Base-by-base conservation (phyloP, 1,284 basidiomycete species). In the Mrakiaceae sp. region DNA sequence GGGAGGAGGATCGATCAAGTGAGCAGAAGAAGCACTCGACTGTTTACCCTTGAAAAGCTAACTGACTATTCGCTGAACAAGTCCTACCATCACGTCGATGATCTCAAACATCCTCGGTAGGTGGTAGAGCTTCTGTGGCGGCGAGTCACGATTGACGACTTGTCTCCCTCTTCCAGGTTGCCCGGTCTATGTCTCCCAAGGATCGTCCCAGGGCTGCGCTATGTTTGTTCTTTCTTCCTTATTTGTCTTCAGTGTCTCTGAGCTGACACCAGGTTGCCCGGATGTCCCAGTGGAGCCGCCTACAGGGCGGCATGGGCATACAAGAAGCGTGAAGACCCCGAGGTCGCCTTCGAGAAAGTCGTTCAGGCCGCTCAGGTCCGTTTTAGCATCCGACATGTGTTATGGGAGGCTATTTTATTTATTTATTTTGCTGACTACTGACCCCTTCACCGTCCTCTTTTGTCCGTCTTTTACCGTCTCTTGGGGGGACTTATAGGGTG, bases 1-100 rank as follows among this genome's bases (percentile, higher is more conserved):
- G 3, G 63, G 63, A 10, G 63, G 63, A 8, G 63, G 63, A n/a
- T 50, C 44, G 8, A 58, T 64, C 16, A 64, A 64, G 62, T 63
- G 46, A 56, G 62, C 40, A 27, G 27, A 27, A 27, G 27, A 27
- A 27, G 27, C 27, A 27, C 50, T 53, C 51, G n/a, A 5, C 4
- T 40, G 3, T 39, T 8, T 43, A 39, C 46, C 39, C 3, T 5
- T 14, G n/a, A 3, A 8, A 46, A 14, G 2, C 11, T 47, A 11
- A 5, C 27, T 10, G 40, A n/a, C 39, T 42, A 9, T 12, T 7
- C 5, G 48, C 10, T 49, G 5, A 27, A 1, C 50, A 14, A 63
- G 62, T 47, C 63, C 63, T 10, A 48, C 56, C 27, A 64, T 64
- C 52, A 64, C 63, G 5, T 58, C 50, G 4, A 43, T 63, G 12